Evolutionary conservation across 768 basidiomycete genomes (phyloP).

Genomic region (Boletus fagicola): DNA sequence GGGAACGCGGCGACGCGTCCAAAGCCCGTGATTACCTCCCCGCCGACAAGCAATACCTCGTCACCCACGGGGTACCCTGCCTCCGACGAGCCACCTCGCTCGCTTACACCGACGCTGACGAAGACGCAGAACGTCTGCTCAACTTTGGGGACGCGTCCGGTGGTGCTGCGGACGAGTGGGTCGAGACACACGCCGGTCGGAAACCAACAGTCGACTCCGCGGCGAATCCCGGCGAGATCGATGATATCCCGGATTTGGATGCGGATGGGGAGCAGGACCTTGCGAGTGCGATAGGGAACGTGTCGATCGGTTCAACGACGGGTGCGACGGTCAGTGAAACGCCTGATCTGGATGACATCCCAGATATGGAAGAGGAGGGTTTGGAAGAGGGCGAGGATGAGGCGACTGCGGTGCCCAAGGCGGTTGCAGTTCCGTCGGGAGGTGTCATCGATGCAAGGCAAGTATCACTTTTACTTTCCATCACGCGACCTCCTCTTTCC

Average conservation of each 20-base stretch:
- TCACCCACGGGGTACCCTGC: constrained; percentile 95
- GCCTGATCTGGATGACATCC: constrained; percentile 96
- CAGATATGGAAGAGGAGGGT: constrained; percentile 97
- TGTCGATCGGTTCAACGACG: constrained; percentile 43
- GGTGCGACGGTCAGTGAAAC: constrained; percentile 49
- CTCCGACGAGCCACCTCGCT: constrained; percentile 89
- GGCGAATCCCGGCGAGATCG: constrained; percentile 63
- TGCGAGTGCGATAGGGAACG: constrained; percentile 41
- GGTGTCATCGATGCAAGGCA: constrained; percentile 50
- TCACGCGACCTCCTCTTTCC: background rate
- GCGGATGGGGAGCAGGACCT: constrained; percentile 59
- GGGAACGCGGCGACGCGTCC: constrained; percentile 89
- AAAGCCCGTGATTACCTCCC: constrained; percentile 93
- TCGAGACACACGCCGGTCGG: constrained; percentile 92
- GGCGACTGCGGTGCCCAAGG: constrained; percentile 67
- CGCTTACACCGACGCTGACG: constrained; percentile 93
- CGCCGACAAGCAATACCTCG: constrained; percentile 91
- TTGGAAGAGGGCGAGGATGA: constrained; percentile 87
- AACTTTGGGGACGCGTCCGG: constrained; percentile 69
- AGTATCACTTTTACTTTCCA: constrained; percentile 16
- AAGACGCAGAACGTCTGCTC: constrained; percentile 91
- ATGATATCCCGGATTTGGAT: constrained; percentile 87
- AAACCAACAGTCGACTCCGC: constrained; percentile 50
- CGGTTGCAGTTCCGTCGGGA: constrained; percentile 26
- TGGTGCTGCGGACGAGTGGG: constrained; percentile 85